Evolutionary conservation across 1,284 basidiomycete genomes (phyloP).

Genomic region (Ceratobasidium sp.): DNA sequence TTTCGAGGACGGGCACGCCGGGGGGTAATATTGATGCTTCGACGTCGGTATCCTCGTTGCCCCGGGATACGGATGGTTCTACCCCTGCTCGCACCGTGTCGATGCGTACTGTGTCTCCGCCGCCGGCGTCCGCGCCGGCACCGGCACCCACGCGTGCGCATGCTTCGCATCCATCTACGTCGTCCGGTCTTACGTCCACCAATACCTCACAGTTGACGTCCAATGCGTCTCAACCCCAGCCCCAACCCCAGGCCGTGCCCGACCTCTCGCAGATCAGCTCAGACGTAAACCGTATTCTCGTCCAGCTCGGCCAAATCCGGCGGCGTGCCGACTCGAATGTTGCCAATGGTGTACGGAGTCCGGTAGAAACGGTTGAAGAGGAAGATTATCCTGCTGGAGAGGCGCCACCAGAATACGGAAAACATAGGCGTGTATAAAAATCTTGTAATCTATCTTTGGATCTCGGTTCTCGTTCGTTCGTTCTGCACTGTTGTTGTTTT

Average conservation of each 20-base stretch:
- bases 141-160: neutral
- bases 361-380: neutral
- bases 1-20: neutral
- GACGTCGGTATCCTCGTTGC: slow-evolving; percentile 1
- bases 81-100: neutral
- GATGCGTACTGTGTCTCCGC: neutral
- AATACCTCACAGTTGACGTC: no score
- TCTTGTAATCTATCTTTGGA: neutral
- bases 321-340: slow-evolving; percentile 19
- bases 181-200: no score
- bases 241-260: neutral
- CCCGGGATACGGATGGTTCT: neutral
- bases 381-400: slow-evolving; percentile 2
- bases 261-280: slow-evolving; percentile 44
- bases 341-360: slow-evolving; percentile 3
- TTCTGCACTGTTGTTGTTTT: neutral
- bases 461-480: slow-evolving; percentile 1
- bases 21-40: neutral
- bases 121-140: neutral
- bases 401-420: slow-evolving; percentile 37
- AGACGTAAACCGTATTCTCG: slow-evolving; percentile 42
- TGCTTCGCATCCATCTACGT: neutral
- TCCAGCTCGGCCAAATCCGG: slow-evolving; percentile 43
- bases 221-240: neutral
- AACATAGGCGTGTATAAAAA: slow-evolving; percentile 21